Evolutionary conservation across 306 rosid species (phyloP).

Genomic region (Rubus parviflorus): DNA sequence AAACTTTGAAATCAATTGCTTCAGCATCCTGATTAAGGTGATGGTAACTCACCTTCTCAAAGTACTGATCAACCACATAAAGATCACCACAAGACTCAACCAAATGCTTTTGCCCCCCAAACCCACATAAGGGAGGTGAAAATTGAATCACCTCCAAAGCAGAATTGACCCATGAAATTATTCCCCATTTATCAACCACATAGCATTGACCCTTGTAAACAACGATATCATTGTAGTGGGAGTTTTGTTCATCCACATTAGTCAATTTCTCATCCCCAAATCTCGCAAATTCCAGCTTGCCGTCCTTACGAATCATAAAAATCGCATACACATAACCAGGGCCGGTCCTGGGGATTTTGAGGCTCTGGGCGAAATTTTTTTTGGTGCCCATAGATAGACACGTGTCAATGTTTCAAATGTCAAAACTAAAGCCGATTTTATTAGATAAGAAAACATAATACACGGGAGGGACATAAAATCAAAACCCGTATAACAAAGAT

Average conservation of each 20-base stretch:
- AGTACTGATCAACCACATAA: slow-evolving; percentile 35
- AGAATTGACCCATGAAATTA: slow-evolving; percentile 33
- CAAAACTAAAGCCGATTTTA: no score
- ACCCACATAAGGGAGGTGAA: slow-evolving; percentile 25
- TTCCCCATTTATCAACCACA: slow-evolving; percentile 38
- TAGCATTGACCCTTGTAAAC: slow-evolving; percentile 33
- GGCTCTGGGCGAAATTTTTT: no score
- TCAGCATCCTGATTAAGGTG: not conserved
- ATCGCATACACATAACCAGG: not conserved
- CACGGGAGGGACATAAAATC: no score
- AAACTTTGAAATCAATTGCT: slow-evolving; percentile 20
- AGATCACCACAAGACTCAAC: slow-evolving; percentile 41
- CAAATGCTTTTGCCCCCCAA: slow-evolving; percentile 30
- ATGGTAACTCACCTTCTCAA: not conserved
- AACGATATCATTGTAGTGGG: slow-evolving; percentile 31
- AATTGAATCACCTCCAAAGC: slow-evolving; percentile 29
- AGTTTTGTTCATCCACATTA: slow-evolving; percentile 13
- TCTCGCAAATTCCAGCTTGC: slow-evolving; percentile 13
- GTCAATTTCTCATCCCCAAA: slow-evolving; percentile 20
- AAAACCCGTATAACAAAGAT: not conserved
- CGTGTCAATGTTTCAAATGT: no score
- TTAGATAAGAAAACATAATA: no score
- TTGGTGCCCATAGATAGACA: not conserved
- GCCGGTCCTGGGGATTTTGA: no score
- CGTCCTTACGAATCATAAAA: slow-evolving; percentile 20